phyloP scores from a whole-genome alignment of 2,329 filamentous ascomycete species.

The Penicillium sp. region DNA sequence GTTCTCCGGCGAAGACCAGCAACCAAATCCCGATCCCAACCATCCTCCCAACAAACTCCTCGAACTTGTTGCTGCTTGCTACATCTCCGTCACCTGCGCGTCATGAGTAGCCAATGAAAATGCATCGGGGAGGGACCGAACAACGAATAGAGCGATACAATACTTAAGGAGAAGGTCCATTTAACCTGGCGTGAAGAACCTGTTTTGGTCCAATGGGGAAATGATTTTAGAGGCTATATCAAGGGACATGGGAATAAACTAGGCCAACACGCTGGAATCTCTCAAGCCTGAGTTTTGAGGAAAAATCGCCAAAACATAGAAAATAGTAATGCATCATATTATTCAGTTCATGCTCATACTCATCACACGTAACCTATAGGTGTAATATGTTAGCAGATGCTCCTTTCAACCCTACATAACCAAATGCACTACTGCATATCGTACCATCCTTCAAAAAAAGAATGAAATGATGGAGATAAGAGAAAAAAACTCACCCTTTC shows the following conservation, averaged over 20 bases:
- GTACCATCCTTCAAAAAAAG: not conserved
- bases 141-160: not conserved
- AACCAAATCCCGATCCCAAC: not conserved
- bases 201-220: conserved; percentile 7
- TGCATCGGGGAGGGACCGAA: not conserved
- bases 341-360: conserved; percentile 33
- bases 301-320: conserved; percentile 2
- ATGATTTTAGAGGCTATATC: conserved; percentile 12
- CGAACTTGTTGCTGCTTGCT: not conserved
- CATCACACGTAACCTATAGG: conserved; percentile 38
- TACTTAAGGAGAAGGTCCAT: not conserved
- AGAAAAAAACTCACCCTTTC: conserved; percentile 55
- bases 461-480: not conserved
- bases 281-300: conserved; percentile 14
- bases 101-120: not conserved
- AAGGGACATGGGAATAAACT: conserved; percentile 8
- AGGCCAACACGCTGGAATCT: conserved; percentile 7
- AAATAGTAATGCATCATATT: conserved; percentile 25
- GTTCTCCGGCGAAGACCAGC: not conserved
- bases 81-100: not conserved
- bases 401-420: not conserved
- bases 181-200: conserved; percentile 3
- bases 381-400: conserved; percentile 8
- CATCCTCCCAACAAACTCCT: not conserved
- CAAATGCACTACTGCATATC: not conserved